Conservation (phyloP, 2,329 filamentous ascomycete genomes). For the Xylariaceae sp. region DNA sequence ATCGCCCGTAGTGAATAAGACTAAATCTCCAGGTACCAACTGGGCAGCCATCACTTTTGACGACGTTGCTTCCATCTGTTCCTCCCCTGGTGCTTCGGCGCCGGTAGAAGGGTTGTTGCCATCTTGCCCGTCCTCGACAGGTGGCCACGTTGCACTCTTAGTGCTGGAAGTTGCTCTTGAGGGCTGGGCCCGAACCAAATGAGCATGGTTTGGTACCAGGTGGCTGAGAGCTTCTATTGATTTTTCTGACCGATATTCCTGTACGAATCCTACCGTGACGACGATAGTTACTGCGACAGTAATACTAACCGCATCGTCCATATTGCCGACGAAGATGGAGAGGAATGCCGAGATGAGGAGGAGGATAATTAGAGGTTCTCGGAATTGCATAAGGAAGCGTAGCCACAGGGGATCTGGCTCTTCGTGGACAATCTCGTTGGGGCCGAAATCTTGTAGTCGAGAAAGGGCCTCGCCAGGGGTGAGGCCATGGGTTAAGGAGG, state of each 20-base stretch:
- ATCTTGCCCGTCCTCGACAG: conserved; percentile 49
- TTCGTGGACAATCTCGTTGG: conserved; percentile 94
- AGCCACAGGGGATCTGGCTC: conserved; percentile 94
- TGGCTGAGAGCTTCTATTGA: conserved; percentile 94
- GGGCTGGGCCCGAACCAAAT: conserved; percentile 76
- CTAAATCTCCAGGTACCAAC: conserved; percentile 89
- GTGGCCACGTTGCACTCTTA: conserved; percentile 57
- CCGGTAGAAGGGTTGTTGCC: conserved; percentile 59
- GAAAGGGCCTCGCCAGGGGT: conserved; percentile 81
- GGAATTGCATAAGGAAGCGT: conserved; percentile 94
- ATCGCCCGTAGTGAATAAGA: conserved; percentile 94
- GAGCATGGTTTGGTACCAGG: conserved; percentile 92
- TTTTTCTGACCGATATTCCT: conserved; percentile 97
- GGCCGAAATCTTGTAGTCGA: conserved; percentile 80
- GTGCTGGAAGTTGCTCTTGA: conserved; percentile 44
- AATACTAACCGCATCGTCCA: conserved; percentile 94
- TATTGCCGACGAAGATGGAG: conserved; percentile 89
- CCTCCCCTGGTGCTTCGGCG: conserved; percentile 66
- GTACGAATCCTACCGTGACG: conserved; percentile 92
- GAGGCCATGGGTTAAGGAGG: conserved; percentile 84
- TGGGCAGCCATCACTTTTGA: conserved; percentile 86
- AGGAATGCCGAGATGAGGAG: conserved; percentile 86
- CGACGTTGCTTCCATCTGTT: conserved; percentile 73
- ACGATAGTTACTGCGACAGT: conserved; percentile 96
- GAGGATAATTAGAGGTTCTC: conserved; percentile 93